These are phyloP conservation scores for Trichosporon asahii DNA, from an alignment of 1,284 basidiomycete genomes.

Conservation along the genomic window DNA sequence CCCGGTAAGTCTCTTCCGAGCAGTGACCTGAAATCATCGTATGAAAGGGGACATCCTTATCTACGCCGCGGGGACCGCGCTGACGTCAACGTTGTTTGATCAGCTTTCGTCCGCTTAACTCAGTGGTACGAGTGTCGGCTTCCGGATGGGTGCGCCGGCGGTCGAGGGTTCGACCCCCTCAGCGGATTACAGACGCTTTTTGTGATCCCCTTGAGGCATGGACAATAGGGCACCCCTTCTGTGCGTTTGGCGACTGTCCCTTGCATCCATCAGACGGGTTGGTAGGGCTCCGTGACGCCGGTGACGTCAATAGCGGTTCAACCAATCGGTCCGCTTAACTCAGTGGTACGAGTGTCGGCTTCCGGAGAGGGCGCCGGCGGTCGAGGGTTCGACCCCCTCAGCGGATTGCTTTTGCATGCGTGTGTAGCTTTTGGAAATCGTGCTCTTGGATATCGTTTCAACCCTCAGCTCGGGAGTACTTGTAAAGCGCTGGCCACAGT, in stretches of 20 bases:
- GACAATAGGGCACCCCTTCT: background rate
- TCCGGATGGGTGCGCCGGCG: conserved; percentile 1
- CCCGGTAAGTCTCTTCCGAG: too few species aligned
- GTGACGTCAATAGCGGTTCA: background rate
- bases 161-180: conserved; percentile 4
- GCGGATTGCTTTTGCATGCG: conserved; percentile 1
- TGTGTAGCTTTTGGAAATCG: background rate
- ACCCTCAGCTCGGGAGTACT: too few species aligned
- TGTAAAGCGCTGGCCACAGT: too few species aligned
- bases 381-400: conserved; percentile 4
- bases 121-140: conserved; percentile 4
- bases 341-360: conserved; percentile 4
- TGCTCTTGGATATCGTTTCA: too few species aligned
- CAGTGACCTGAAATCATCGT: too few species aligned
- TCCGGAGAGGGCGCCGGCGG: conserved; percentile 2
- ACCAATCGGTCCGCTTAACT: background rate
- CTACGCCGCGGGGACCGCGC: too few species aligned
- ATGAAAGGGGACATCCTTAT: too few species aligned
- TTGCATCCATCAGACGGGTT: background rate
- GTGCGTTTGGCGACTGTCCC: background rate
- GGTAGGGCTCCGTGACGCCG: background rate
- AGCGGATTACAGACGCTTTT: background rate
- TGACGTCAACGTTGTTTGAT: background rate
- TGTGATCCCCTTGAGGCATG: background rate
- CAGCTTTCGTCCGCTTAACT: conserved; percentile 1